Conservation (phyloP, 2,329 filamentous ascomycete species). For the Cercospora brassicicola region DNA sequence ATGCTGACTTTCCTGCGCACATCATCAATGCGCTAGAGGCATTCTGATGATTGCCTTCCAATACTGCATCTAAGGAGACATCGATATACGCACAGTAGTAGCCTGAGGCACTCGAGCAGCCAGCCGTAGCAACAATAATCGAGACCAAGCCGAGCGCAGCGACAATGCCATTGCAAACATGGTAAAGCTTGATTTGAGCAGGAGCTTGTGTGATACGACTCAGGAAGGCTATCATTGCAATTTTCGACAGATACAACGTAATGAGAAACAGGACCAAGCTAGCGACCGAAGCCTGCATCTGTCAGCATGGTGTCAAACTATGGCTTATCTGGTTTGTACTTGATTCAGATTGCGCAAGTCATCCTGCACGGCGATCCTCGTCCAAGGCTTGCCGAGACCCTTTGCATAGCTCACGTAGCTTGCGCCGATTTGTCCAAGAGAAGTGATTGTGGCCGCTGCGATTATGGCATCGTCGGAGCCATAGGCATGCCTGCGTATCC, state of each 20-base stretch:
- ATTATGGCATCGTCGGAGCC: slow-evolving; percentile 37
- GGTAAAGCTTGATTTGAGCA: slow-evolving; percentile 31
- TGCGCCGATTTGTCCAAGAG: slow-evolving; percentile 33
- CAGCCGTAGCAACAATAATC: slow-evolving; percentile 33
- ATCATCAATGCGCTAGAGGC: not conserved
- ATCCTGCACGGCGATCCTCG: slow-evolving; percentile 19
- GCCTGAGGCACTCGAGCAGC: slow-evolving; percentile 27
- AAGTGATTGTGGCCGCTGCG: slow-evolving; percentile 32
- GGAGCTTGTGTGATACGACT: slow-evolving; percentile 35
- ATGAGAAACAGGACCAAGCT: slow-evolving; percentile 35
- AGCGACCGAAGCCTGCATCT: slow-evolving; percentile 30
- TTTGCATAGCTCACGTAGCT: slow-evolving; percentile 33
- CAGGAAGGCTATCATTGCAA: slow-evolving; percentile 38
- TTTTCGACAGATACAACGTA: slow-evolving; percentile 37
- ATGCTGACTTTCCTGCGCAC: not conserved
- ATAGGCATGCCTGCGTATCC: slow-evolving; percentile 35
- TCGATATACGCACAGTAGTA: slow-evolving; percentile 32
- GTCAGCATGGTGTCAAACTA: slow-evolving; percentile 7
- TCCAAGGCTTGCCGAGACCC: slow-evolving; percentile 35
- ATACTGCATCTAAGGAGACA: not conserved
- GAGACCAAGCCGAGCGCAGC: slow-evolving; percentile 34
- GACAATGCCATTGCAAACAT: slow-evolving; percentile 29
- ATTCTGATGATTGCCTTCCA: not conserved
- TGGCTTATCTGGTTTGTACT: slow-evolving; percentile 21
- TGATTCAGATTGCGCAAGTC: slow-evolving; percentile 29